Evolutionary conservation across 2,329 filamentous ascomycete species (phyloP).

Genomic region (Lachnellula arida): DNA sequence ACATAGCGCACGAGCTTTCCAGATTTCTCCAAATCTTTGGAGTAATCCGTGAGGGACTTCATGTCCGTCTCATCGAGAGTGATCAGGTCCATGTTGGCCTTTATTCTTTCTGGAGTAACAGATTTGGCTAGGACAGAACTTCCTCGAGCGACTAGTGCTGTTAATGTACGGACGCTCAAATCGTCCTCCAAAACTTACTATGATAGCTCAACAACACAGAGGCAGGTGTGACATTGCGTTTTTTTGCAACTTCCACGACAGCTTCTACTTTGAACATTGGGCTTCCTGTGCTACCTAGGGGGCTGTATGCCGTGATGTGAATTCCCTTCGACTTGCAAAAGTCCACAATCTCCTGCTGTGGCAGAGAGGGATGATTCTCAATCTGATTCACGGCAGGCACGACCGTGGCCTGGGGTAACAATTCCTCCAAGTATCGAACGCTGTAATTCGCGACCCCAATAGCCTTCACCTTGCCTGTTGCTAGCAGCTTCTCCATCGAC

Average conservation of each 20-base stretch:
- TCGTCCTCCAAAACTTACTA: constrained; percentile 42
- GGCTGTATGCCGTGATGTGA: constrained; percentile 48
- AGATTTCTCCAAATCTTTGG: constrained; percentile 42
- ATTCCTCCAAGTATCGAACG: constrained; percentile 31
- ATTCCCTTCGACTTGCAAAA: constrained; percentile 47
- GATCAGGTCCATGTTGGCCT: constrained; percentile 64
- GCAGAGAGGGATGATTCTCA: constrained; percentile 54
- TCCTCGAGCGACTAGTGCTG: constrained; percentile 56
- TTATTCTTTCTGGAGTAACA: constrained; percentile 62
- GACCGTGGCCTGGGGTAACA: constrained; percentile 39
- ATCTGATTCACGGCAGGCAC: constrained; percentile 55
- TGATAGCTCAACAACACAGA: constrained; percentile 69
- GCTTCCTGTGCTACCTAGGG: constrained; percentile 34
- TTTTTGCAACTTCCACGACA: constrained; percentile 60
- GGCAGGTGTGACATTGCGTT: constrained; percentile 55
- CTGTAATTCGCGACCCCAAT: constrained; percentile 43
- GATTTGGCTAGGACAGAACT: constrained; percentile 71
- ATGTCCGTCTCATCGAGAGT: constrained; percentile 61
- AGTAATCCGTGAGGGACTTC: constrained; percentile 51
- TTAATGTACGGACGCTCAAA: constrained; percentile 2
- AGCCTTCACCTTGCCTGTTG: constrained; percentile 49
- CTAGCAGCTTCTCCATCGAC: constrained; percentile 63
- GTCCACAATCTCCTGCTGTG: constrained; percentile 47
- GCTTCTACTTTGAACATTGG: constrained; percentile 53
- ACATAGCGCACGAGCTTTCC: constrained; percentile 57